Percentiles rank a stretch among this genome's conserved stretches.
Conservation (phyloP, 495 filamentous ascomycete genomes). For the Sporormia fimetaria region DNA sequence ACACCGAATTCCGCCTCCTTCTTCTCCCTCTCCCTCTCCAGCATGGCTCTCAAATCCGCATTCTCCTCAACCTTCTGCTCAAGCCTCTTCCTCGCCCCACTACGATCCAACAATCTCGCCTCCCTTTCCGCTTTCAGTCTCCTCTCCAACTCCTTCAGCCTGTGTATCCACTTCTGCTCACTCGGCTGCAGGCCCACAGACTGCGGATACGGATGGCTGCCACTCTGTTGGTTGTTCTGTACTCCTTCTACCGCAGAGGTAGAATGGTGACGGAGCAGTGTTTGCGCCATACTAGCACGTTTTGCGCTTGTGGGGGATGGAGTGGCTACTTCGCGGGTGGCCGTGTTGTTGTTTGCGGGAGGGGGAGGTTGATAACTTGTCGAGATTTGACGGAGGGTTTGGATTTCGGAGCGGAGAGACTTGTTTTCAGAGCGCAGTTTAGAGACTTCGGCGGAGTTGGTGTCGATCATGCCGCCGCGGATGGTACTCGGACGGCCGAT, state of each 20-base stretch:
- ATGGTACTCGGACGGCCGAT: slow-evolving; percentile 21
- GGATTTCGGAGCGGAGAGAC: slow-evolving; percentile 71
- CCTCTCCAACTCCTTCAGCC: slow-evolving; percentile 76
- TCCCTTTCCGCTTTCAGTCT: slow-evolving; percentile 84
- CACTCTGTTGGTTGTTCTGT: slow-evolving; percentile 10
- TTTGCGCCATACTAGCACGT: slow-evolving; percentile 31
- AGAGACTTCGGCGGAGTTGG: slow-evolving; percentile 44
- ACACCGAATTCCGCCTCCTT: slow-evolving; percentile 31
- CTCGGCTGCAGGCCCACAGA: slow-evolving; percentile 29
- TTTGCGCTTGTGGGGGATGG: slow-evolving; percentile 13
- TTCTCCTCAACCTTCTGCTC: slow-evolving; percentile 75
- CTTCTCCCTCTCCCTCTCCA: slow-evolving; percentile 53
- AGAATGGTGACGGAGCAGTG: slow-evolving; percentile 43
- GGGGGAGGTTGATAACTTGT: slow-evolving; percentile 1
- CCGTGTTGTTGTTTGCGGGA: slow-evolving; percentile 17
- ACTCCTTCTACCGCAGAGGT: slow-evolving; percentile 35
- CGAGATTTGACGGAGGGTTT: slow-evolving; percentile 46
- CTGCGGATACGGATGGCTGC: slow-evolving; percentile 20
- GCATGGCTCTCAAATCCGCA: slow-evolving; percentile 52
- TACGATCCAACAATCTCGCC: slow-evolving; percentile 71
- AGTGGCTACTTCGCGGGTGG: slow-evolving; percentile 18
- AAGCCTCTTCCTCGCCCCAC: slow-evolving; percentile 68
- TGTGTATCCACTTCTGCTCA: slow-evolving; percentile 69
- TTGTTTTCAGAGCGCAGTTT: slow-evolving; percentile 72
- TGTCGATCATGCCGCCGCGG: slow-evolving; percentile 28